Evolutionary conservation across 306 rosid species (phyloP), one percentile per base, ranked within the genome.

Genomic region (Fragaria nilgerrensis): DNA sequence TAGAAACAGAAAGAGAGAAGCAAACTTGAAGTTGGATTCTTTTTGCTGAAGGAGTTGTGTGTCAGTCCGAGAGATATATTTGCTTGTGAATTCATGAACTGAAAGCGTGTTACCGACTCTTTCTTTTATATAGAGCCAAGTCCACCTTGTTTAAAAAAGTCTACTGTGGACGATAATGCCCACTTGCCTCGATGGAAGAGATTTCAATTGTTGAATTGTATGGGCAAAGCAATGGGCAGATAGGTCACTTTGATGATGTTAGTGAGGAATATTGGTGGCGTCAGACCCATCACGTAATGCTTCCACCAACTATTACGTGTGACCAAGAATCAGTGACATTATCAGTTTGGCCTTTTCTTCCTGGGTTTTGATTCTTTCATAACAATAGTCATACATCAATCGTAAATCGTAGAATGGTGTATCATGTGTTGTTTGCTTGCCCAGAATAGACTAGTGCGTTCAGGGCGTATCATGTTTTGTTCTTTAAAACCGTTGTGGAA

Each of bases 41-140:
- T 25, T 55, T 50, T 23, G 70, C 8, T 27, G 8, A 14, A 68
- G 27, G 12, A 23, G n/a, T 65, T 65, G 41, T 64, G 22, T 15
- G 58, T 27, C 20, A 1, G 23, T 23, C 3, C 0, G 17, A 3
- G 10, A 69, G 23, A 47, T 8, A 45, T 43, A 70, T 3, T 15
- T 27, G 44, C 43, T 70, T 47, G n/a, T 48, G 41, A 47, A 17
- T 75, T 32, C 56, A 47, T 82, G 78, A 65, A 79, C 53, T 43
- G 47, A 62, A 82, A 55, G 49, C 55, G 47, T 66, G 76, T 78
- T 53, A 56, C 50, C 73, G 82, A 80, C 81, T 52, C 37, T 32
- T 7, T 27, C n/a, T 27, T 32, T 32, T 32, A 17, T 8, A 36
- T 55, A 68, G 79, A 50, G 75, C 80, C 86, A 75, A 78, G 41